A percentile compares a stretch with the other conserved stretches of the same genome.
Evolutionary conservation across 768 basidiomycete species (phyloP).

Genomic region (Naematelia aurantialba): DNA sequence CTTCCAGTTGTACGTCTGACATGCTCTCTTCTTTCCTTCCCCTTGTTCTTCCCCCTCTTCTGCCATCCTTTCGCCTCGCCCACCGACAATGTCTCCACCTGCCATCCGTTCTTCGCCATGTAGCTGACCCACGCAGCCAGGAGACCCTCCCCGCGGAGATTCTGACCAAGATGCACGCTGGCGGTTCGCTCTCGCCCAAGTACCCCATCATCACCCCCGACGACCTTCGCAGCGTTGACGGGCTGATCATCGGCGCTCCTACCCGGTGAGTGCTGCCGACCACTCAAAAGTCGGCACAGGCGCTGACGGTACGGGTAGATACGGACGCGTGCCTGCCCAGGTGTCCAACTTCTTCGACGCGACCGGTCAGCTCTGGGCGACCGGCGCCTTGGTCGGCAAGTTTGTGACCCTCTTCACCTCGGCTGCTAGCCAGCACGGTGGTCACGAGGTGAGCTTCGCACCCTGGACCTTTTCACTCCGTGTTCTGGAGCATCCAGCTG

Average conservation of each 20-base stretch:
- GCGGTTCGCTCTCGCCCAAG: constrained; percentile 58
- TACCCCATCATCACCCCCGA: constrained; percentile 66
- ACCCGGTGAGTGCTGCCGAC: constrained; percentile 31
- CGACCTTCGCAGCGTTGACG: constrained; percentile 59
- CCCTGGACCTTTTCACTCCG: background rate
- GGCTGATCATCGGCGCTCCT: constrained; percentile 63
- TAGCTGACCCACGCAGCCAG: constrained; percentile 40
- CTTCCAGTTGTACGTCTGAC: constrained; percentile 52
- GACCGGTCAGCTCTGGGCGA: constrained; percentile 57
- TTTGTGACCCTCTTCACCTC: constrained; percentile 63
- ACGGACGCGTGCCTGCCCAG: constrained; percentile 46
- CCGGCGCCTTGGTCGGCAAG: constrained; percentile 66
- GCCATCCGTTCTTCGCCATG: background rate
- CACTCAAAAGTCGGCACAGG: background rate
- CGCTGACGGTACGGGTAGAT: constrained; percentile 49
- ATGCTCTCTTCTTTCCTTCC: background rate
- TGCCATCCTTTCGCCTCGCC: background rate
- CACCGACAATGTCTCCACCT: background rate
- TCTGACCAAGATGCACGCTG: constrained; percentile 63
- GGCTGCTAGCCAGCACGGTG: constrained; percentile 69
- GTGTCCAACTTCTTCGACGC: constrained; percentile 57
- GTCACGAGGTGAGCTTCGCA: constrained; percentile 55
- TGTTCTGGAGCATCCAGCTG: constrained; percentile 1
- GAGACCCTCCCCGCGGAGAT: constrained; percentile 74
- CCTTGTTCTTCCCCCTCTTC: background rate